Conservation (phyloP, 2,329 filamentous ascomycete genomes). For the Beauveria scarabaeidicola region DNA sequence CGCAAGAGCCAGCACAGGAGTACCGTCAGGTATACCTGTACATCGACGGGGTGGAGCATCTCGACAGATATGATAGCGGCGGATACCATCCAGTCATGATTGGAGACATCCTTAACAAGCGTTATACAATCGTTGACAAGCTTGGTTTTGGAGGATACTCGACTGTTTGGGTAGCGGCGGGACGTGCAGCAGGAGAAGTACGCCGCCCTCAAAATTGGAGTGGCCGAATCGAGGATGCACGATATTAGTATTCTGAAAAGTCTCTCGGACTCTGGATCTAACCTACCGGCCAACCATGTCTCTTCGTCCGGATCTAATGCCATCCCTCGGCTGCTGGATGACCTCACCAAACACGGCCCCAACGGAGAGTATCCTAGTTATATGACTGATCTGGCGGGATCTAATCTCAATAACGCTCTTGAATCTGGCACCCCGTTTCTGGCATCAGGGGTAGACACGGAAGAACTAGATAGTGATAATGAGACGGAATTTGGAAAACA, state of each 20-base stretch:
- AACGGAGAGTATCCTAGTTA: not conserved
- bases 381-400: not conserved
- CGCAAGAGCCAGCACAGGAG: too few relatives aligned
- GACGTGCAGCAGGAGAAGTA: constrained; percentile 18
- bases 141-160: constrained; percentile 30
- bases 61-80: not conserved
- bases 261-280: not conserved
- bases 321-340: not conserved
- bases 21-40: not conserved
- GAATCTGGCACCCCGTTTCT: not conserved
- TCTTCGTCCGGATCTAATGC: not conserved
- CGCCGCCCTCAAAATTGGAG: constrained; percentile 15
- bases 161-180: constrained; percentile 31
- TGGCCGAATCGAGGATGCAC: not conserved
- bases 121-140: constrained; percentile 30
- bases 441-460: not conserved
- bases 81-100: constrained; percentile 2
- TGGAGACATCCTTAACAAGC: constrained; percentile 11
- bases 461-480: not conserved
- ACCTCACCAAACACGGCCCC: not conserved
- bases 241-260: not conserved
- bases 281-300: not conserved
- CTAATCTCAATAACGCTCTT: not conserved
- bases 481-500: too few relatives aligned
- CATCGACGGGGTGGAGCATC: not conserved